Evolutionary conservation across 2,329 filamentous ascomycete genomes (phyloP), one percentile per base, ranked within the genome.

Genomic region (Fonsecaea multimorphosa): DNA sequence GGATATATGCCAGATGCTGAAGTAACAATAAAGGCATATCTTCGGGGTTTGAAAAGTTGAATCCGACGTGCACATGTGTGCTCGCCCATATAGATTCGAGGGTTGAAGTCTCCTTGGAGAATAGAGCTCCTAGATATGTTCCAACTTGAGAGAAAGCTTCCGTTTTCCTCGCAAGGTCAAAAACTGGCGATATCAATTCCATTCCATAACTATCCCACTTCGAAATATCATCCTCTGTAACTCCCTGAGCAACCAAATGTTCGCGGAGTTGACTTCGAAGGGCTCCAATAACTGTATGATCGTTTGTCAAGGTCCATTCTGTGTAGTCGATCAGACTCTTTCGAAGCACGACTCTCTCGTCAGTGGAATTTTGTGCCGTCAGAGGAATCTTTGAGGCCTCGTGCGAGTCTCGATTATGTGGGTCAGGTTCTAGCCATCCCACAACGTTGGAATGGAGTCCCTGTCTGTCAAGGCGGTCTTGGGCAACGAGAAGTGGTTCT

Each of bases 291-390:
- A 72, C 54, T 11, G 64, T 70, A 56, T 65, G 55, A 55, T 72
- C 70, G 24, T 66, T 69, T 12, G 68, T 70, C 32, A 72, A n/a
- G 6, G 67, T 69, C 70, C 70, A 70, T 14, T 67, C 22, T 12
- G 58, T 61, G 36, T 69, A 70, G 54, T 69, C 64, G 5, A 58
- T 51, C 14, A 40, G n/a, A 16, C 34, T 49, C 16, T 59, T 58
- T 53, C 64, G 67, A n/a, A 69, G 54, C 51, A 69, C 44, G 29
- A 61, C 36, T 29, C 27, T 32, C 16, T 53, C 31, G 51, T 53
- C 31, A 32, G 31, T 36, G 19, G 24, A 12, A 49, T 27, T n/a
- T 12, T 58, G 11, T 2, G 34, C 24, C 12, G 66, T 46, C 22
- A 58, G 58, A 12, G 31, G n/a, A 27, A 69, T 57, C 36, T 58